Percentiles rank a stretch among this genome's conserved stretches.
Conservation (phyloP, 176 grass and related monocot genomes). For the Cenchrus fungigraminus region DNA sequence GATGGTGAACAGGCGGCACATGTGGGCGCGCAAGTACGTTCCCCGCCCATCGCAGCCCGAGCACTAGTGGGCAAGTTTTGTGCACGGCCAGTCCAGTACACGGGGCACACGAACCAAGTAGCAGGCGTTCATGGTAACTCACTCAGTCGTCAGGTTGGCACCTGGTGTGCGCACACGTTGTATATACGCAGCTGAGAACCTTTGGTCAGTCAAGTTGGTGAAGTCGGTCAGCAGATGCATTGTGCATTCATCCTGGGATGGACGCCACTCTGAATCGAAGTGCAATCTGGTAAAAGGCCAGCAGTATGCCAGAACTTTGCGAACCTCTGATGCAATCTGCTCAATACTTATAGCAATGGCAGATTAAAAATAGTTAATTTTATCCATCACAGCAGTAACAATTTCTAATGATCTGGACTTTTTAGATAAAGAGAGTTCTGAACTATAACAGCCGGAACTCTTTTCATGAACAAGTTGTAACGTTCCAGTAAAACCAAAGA, state of each 20-base stretch:
- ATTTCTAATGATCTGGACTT: too few species aligned
- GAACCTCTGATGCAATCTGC: too few species aligned
- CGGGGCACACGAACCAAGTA: not conserved
- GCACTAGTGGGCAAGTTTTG: not conserved
- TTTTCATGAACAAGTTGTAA: not conserved
- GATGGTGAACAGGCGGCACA: slow-evolving; percentile 60
- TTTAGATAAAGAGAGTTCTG: too few species aligned
- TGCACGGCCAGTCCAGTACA: not conserved
- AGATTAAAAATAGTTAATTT: too few species aligned
- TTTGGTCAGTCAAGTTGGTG: too few species aligned
- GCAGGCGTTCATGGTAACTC: not conserved
- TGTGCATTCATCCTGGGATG: too few species aligned
- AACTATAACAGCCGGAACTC: not conserved
- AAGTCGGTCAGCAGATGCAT: too few species aligned
- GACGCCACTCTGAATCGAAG: too few species aligned
- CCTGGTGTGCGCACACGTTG: not conserved
- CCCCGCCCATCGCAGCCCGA: slow-evolving; percentile 17
- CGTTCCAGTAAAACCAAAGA: not conserved
- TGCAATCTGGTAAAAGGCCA: too few species aligned
- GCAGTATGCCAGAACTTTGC: too few species aligned
- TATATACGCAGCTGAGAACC: not conserved
- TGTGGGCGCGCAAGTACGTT: slow-evolving; percentile 74
- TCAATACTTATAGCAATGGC: too few species aligned
- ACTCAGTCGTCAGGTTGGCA: not conserved
- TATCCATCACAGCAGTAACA: too few species aligned